Evolutionary conservation across 257 asterid species (phyloP).

Genomic region (Avicennia marina): DNA sequence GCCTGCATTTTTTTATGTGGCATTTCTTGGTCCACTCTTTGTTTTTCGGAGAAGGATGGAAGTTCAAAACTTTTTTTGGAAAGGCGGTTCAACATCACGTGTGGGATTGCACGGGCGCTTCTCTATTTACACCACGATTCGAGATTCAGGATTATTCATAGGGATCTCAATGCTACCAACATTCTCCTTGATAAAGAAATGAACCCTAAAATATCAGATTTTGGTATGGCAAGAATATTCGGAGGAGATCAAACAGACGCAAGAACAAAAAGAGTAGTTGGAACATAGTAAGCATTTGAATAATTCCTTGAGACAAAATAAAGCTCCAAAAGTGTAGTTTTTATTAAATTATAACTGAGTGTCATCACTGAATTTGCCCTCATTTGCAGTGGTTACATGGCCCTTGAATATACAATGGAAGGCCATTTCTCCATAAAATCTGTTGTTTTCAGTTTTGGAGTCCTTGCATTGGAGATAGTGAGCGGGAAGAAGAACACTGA

Average conservation of each 20-base stretch:
- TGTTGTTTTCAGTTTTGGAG: slow-evolving; percentile 25
- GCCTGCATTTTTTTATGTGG: background rate
- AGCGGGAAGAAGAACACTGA: background rate
- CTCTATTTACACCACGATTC: slow-evolving; percentile 54
- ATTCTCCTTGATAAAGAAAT: slow-evolving; percentile 40
- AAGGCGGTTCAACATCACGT: slow-evolving; percentile 32
- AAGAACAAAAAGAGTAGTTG: slow-evolving; percentile 46
- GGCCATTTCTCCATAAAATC: slow-evolving; percentile 49
- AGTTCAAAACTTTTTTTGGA: slow-evolving; percentile 27
- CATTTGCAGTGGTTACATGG: slow-evolving; percentile 43
- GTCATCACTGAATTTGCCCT: background rate
- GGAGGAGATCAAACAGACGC: slow-evolving; percentile 47
- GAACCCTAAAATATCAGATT: slow-evolving; percentile 54
- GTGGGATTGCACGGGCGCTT: slow-evolving; percentile 44
- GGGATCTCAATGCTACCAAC: slow-evolving; percentile 56
- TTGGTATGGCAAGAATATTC: slow-evolving; percentile 55
- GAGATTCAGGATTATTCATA: slow-evolving; percentile 47
- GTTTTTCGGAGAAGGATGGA: slow-evolving; percentile 21
- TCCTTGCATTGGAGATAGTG: background rate
- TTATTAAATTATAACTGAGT: slow-evolving; percentile 21
- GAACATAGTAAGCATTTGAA: slow-evolving; percentile 47
- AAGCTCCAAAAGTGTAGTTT: too few relatives aligned
- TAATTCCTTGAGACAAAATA: too few relatives aligned
- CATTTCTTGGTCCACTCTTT: background rate
- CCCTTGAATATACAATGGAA: slow-evolving; percentile 49